phyloP scores from a whole-genome alignment of 306 rosid genomes.

The Echinosophora koreensis region DNA sequence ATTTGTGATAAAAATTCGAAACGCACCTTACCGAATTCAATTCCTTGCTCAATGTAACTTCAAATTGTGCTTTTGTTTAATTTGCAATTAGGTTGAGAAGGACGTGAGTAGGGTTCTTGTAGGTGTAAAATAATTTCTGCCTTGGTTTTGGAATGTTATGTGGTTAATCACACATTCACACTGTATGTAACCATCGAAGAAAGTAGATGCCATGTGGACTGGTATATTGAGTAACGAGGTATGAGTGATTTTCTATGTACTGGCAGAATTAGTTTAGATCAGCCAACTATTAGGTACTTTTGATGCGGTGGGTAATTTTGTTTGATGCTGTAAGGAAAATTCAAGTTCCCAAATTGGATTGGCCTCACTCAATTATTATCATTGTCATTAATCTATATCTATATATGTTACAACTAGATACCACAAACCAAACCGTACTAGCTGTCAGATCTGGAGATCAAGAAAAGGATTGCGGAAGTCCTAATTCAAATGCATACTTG shows the following conservation, averaged over 20 bases:
- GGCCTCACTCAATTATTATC: background rate
- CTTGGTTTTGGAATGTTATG: background rate
- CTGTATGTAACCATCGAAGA: background rate
- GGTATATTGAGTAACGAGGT: background rate
- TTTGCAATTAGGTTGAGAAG: background rate
- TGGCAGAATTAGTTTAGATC: background rate
- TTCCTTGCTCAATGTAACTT: background rate
- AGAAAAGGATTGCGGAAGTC: conserved; percentile 15
- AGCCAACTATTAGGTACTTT: background rate
- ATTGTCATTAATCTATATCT: background rate
- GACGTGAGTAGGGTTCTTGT: background rate
- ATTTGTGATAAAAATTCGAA: background rate
- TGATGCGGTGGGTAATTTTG: background rate
- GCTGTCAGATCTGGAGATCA: background rate
- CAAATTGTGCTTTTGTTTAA: background rate
- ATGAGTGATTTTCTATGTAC: background rate
- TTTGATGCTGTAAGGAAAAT: background rate
- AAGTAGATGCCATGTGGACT: conserved; percentile 2
- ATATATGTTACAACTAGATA: conserved; percentile 25
- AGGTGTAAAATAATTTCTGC: background rate
- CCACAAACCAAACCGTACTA: conserved; percentile 24
- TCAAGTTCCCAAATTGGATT: background rate
- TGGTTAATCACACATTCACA: background rate
- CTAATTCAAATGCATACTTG: conserved; percentile 20
- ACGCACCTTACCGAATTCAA: background rate